Base-by-base conservation (phyloP, 2,329 filamentous ascomycete species). In the Botrytis sinoallii region DNA sequence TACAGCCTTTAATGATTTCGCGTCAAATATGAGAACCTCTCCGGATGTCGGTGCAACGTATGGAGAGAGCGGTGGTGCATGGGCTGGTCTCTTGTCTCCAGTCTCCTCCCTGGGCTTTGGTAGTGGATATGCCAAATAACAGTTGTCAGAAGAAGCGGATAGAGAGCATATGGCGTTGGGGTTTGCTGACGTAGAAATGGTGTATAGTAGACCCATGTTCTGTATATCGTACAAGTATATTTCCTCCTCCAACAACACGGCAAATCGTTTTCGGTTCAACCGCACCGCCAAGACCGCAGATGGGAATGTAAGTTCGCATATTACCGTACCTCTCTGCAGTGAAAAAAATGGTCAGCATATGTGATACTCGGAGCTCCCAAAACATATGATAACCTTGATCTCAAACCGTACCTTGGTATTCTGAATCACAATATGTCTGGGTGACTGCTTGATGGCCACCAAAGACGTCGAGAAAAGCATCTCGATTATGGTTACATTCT, bases 381-480 rank as follows among this genome's bases (percentile, higher is more conserved):
- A 35, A 52, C 29, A 22, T 25, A 35, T 60, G 1, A 61, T 61
- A 22, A 14, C n/a, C 4, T 60, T 46, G 46, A n/a, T 61, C 40
- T 44, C 18, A 57, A 40, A 14, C n/a, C 66, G 29, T 84, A 94
- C 93, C 89, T 97, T 98, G 52, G 96, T 99, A 83, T 99, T 99
- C 80, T 97, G 95, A 80, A 99, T 98, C 78, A 97, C 93, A 72
- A 99, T 86, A 74, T 97, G 92, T 73, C 96, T 89, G 8, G 96
- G 96, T 32, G 96, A 98, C 60, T 97, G 87, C 76, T 98, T 95
- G 72, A 98, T 88, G 71, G 96, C 96, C 73, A 99, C 95, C 52
- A 99, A 89, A 3, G 96, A 98, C 46, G 96, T 98, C 46, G 95
- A 98, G 84, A 99, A 99, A 77, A 99, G 90, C 95, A 98, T 98